Evolutionary conservation across 169 alveolate species (phyloP).

Genomic region (Plasmodium relictum): DNA sequence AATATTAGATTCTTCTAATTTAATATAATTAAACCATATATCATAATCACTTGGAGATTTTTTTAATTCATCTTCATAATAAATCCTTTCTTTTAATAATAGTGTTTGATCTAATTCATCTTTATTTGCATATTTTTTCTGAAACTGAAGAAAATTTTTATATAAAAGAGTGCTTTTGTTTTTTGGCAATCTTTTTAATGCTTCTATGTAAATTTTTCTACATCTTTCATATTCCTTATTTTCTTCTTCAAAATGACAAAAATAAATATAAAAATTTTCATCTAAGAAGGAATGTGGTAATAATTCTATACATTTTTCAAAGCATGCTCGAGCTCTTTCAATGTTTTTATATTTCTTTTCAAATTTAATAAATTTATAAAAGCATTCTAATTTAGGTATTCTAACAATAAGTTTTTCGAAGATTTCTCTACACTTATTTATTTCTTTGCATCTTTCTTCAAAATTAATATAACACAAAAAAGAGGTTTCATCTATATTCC

Average conservation of each 20-base stretch:
- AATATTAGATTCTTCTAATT: slow-evolving; percentile 94
- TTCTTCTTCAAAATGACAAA: slow-evolving; percentile 95
- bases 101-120: slow-evolving; percentile 93
- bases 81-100: slow-evolving; percentile 87
- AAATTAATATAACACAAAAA: slow-evolving; percentile 96
- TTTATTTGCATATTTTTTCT: slow-evolving; percentile 93
- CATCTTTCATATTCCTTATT: slow-evolving; percentile 94
- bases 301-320: slow-evolving; percentile 90
- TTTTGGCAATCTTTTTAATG: slow-evolving; percentile 93
- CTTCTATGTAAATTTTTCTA: slow-evolving; percentile 94
- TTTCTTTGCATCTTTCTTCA: slow-evolving; percentile 98
- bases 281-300: slow-evolving; percentile 93
- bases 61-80: slow-evolving; percentile 88
- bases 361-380: slow-evolving; percentile 95
- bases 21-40: slow-evolving; percentile 96
- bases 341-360: slow-evolving; percentile 93
- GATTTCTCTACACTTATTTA: slow-evolving; percentile 93
- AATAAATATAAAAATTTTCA: slow-evolving; percentile 94
- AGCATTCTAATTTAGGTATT: slow-evolving; percentile 93
- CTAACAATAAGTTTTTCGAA: slow-evolving; percentile 92
- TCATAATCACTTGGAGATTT: slow-evolving; percentile 94
- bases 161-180: slow-evolving; percentile 92
- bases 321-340: slow-evolving; percentile 91
- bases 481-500: slow-evolving; percentile 97
- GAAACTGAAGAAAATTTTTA: slow-evolving; percentile 92